Percentiles rank a stretch among this genome's conserved stretches.
Evolutionary conservation across 495 filamentous ascomycete species (phyloP).

Genomic region (Penicillium lividum): DNA sequence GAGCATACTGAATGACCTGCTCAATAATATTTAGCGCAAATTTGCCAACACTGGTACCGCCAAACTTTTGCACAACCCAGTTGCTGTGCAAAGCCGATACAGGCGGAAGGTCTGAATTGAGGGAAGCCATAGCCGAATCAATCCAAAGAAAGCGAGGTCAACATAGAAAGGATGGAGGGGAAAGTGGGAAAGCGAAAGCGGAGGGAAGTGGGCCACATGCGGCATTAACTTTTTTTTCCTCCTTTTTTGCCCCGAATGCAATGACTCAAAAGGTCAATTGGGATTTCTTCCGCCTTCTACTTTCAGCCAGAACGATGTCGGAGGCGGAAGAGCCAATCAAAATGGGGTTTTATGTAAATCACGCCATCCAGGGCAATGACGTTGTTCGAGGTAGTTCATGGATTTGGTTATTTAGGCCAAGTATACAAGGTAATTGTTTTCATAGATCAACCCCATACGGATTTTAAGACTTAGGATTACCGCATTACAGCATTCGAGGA

Average conservation of each 20-base stretch:
- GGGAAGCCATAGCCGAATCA: conserved; percentile 24
- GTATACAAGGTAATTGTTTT: background rate
- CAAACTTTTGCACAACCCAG: conserved; percentile 88
- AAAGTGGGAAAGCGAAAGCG: conserved; percentile 36
- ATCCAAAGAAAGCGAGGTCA: conserved; percentile 8
- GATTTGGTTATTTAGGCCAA: no score
- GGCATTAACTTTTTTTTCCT: conserved; percentile 18
- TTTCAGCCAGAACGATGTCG: conserved; percentile 21
- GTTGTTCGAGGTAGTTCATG: background rate
- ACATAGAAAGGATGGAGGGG: conserved; percentile 12
- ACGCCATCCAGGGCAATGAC: conserved; percentile 4
- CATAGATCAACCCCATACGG: background rate
- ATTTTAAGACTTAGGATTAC: background rate
- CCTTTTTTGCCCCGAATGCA: background rate
- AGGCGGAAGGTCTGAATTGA: conserved; percentile 16
- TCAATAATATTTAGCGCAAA: conserved; percentile 69
- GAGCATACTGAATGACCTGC: conserved; percentile 69
- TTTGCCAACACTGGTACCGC: conserved; percentile 74
- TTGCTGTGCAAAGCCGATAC: conserved; percentile 29
- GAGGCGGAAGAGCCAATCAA: conserved; percentile 7
- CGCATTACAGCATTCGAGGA: background rate
- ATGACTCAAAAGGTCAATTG: conserved; percentile 8
- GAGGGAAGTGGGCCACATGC: conserved; percentile 32
- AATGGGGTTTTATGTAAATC: background rate
- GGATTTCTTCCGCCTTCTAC: conserved; percentile 30